phyloP scores from a whole-genome alignment of 1,139 yeast species.

The Suhomyces taliae region DNA sequence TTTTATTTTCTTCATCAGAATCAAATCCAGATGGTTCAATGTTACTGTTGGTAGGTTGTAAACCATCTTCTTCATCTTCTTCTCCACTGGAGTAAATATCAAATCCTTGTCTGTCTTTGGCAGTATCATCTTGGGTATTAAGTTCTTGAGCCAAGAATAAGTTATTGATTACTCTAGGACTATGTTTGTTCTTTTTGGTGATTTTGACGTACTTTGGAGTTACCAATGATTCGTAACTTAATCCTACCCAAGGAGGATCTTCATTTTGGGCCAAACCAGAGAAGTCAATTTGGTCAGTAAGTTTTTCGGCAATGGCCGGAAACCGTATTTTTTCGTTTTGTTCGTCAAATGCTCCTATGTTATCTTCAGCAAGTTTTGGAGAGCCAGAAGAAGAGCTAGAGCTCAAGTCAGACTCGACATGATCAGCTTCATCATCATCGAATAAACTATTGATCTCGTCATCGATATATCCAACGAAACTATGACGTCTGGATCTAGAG shows the following conservation, averaged over 20 bases:
- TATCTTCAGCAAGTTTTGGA: constrained; percentile 1
- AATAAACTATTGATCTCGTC: constrained; percentile 13
- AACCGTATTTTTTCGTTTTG: constrained; percentile 7
- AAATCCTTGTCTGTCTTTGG: not conserved
- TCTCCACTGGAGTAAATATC: constrained; percentile 5
- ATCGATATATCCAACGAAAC: constrained; percentile 12
- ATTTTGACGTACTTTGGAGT: constrained; percentile 57
- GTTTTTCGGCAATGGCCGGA: constrained; percentile 4
- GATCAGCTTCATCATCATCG: constrained; percentile 12
- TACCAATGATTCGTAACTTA: constrained; percentile 39
- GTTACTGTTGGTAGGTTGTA: not conserved
- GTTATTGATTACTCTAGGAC: constrained; percentile 50
- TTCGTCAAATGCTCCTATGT: constrained; percentile 5
- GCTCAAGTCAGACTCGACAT: constrained; percentile 3
- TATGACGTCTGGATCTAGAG: constrained; percentile 4
- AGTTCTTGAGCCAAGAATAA: constrained; percentile 83
- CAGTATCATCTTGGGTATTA: constrained; percentile 19
- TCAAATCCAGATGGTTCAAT: not conserved
- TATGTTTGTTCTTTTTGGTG: constrained; percentile 43
- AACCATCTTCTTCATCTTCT: constrained; percentile 5
- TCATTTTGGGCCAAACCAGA: constrained; percentile 6
- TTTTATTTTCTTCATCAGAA: constrained; percentile 6
- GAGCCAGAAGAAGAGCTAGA: constrained; percentile 1
- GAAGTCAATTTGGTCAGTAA: constrained; percentile 1
- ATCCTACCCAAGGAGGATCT: constrained; percentile 32